phyloP scores from a whole-genome alignment of 148 eudicot species.

The Rhododendron simsii region DNA sequence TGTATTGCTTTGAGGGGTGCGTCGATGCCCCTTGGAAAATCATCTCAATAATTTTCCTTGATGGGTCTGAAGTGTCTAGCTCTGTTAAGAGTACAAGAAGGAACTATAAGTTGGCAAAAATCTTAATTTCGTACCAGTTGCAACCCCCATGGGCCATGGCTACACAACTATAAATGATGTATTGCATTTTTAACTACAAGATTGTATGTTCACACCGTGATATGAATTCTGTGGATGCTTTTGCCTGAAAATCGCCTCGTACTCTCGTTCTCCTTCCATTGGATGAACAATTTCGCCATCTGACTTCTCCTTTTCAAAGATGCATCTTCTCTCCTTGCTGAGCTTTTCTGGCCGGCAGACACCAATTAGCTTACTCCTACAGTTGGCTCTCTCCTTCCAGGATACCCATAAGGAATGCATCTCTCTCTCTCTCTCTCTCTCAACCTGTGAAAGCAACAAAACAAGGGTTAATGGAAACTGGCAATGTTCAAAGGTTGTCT shows the following conservation, averaged over 20 bases:
- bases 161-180: background rate
- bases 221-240: background rate
- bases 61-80: slow-evolving; percentile 26
- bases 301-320: background rate
- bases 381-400: slow-evolving; percentile 25
- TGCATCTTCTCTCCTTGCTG: background rate
- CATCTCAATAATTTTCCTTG: slow-evolving; percentile 34
- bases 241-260: background rate
- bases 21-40: slow-evolving; percentile 21
- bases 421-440: slow-evolving; percentile 7
- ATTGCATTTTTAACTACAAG: background rate
- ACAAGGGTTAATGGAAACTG: background rate
- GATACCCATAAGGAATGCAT: slow-evolving; percentile 34
- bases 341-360: slow-evolving; percentile 7
- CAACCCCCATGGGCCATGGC: background rate
- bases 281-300: background rate
- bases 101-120: background rate
- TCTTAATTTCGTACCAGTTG: background rate
- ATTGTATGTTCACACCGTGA: background rate
- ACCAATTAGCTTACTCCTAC: slow-evolving; percentile 17
- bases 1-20: slow-evolving; percentile 15
- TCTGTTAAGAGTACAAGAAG: slow-evolving; percentile 13
- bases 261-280: background rate
- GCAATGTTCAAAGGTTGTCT: background rate
- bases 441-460: background rate